phyloP scores from a whole-genome alignment of 371 early-diverging fungal genomes.

The Zancudomyces culisetae region DNA sequence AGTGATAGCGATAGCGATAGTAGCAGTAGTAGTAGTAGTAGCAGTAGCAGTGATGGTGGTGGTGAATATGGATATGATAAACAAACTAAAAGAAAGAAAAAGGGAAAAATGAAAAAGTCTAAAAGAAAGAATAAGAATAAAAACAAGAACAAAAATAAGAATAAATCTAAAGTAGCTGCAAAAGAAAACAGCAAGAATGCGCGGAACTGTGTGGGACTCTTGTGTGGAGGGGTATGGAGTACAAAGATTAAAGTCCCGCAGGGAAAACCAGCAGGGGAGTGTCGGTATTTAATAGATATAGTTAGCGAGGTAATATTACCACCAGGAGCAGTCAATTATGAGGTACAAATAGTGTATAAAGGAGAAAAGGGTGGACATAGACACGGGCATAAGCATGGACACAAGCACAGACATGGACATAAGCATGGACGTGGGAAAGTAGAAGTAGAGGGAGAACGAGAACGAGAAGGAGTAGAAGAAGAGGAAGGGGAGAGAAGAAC shows the following conservation, averaged over 20 bases:
- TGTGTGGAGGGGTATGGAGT: constrained; percentile 1
- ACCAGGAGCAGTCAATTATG: not conserved
- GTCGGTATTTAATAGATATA: not conserved
- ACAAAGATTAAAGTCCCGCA: not conserved
- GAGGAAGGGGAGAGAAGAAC: not conserved
- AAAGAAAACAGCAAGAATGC: not conserved
- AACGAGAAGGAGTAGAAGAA: not conserved
- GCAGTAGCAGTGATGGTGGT: too few relatives aligned
- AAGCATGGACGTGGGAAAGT: too few relatives aligned
- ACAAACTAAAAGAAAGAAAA: not conserved
- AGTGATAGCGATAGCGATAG: not conserved
- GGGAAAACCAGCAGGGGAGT: not conserved
- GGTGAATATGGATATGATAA: not conserved
- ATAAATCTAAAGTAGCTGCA: too few relatives aligned
- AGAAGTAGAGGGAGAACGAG: not conserved
- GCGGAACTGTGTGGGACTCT: not conserved
- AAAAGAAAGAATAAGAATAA: too few relatives aligned
- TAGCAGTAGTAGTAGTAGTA: too few relatives aligned
- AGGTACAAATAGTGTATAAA: not conserved
- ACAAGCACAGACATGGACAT: too few relatives aligned
- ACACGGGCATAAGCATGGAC: too few relatives aligned
- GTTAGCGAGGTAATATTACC: constrained; percentile 2
- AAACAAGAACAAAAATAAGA: too few relatives aligned
- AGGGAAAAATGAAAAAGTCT: not conserved
- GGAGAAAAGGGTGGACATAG: not conserved